Percentiles rank a stretch among this genome's conserved stretches.
These are phyloP conservation scores for Tausonia pullulans DNA, from an alignment of 1,284 basidiomycete species.

Conservation along the genomic window DNA sequence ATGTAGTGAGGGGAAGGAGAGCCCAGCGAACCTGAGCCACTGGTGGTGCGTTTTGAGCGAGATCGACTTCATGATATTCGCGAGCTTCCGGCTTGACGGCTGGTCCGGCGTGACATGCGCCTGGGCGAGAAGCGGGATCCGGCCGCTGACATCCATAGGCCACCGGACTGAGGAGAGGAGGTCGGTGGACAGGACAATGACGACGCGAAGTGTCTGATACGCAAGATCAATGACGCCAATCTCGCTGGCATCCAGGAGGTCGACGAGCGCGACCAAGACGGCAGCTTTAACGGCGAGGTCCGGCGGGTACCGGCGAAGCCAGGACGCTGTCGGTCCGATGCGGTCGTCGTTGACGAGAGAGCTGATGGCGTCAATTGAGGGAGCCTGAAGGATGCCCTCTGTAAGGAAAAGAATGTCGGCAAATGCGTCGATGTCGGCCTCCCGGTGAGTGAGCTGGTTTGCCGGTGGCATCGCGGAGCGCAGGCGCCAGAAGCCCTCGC, in stretches of 20 bases:
- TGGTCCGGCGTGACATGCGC: background rate
- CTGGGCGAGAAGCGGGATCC: background rate
- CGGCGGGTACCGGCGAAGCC: background rate
- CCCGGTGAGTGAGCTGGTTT: constrained; percentile 34
- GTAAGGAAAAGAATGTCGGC: constrained; percentile 48
- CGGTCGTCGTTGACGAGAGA: background rate
- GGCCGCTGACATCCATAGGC: background rate
- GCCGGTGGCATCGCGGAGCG: constrained; percentile 55
- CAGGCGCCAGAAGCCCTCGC: constrained; percentile 63
- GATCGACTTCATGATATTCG: background rate
- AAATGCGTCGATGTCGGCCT: constrained; percentile 60
- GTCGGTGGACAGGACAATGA: background rate
- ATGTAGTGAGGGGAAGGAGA: background rate
- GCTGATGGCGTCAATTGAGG: constrained; percentile 36
- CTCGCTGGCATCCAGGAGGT: background rate
- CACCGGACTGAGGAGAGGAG: background rate
- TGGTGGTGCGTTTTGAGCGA: background rate
- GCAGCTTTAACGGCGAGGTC: constrained; percentile 4
- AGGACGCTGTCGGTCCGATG: background rate
- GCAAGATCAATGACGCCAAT: constrained; percentile 15
- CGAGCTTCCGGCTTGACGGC: background rate
- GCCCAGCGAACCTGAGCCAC: constrained; percentile 47
- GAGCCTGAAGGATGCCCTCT: constrained; percentile 25
- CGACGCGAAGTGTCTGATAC: constrained; percentile 11
- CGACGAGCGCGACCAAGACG: constrained; percentile 11